phyloP scores from a whole-genome alignment of 148 eudicot genomes.

The Rhododendron molle region DNA sequence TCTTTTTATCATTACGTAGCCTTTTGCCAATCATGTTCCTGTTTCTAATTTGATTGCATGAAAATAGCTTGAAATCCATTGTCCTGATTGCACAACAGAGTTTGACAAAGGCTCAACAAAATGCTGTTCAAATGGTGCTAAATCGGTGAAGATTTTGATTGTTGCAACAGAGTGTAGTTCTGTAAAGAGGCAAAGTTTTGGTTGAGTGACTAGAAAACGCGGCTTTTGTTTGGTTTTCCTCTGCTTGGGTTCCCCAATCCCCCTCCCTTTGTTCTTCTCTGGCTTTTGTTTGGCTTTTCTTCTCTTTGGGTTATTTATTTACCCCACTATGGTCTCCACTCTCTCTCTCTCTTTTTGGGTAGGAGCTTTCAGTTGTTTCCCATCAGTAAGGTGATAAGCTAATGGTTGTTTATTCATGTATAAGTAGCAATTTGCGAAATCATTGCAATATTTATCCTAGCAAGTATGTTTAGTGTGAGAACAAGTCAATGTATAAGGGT shows the following conservation, averaged over 20 bases:
- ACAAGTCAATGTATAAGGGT: not conserved
- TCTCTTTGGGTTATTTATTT: not conserved
- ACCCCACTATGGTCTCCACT: too few relatives aligned
- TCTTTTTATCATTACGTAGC: not conserved
- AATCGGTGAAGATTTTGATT: conserved; percentile 27
- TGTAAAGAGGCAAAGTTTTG: conserved; percentile 8
- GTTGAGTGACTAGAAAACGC: not conserved
- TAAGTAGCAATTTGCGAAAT: not conserved
- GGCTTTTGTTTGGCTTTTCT: not conserved
- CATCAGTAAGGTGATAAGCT: not conserved
- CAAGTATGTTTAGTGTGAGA: not conserved
- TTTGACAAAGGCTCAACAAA: conserved; percentile 61
- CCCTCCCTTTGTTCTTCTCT: not conserved
- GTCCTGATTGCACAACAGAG: conserved; percentile 42
- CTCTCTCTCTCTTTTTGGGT: too few relatives aligned
- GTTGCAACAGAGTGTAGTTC: not conserved
- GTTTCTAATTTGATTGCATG: not conserved
- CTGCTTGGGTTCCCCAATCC: not conserved
- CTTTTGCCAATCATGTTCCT: not conserved
- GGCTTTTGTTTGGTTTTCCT: not conserved
- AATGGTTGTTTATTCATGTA: not conserved
- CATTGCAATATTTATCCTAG: not conserved
- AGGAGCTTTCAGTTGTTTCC: not conserved
- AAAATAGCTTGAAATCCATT: not conserved
- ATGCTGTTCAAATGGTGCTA: conserved; percentile 53